Conservation (phyloP, 2,329 filamentous ascomycete genomes). For the Alternaria sp. region DNA sequence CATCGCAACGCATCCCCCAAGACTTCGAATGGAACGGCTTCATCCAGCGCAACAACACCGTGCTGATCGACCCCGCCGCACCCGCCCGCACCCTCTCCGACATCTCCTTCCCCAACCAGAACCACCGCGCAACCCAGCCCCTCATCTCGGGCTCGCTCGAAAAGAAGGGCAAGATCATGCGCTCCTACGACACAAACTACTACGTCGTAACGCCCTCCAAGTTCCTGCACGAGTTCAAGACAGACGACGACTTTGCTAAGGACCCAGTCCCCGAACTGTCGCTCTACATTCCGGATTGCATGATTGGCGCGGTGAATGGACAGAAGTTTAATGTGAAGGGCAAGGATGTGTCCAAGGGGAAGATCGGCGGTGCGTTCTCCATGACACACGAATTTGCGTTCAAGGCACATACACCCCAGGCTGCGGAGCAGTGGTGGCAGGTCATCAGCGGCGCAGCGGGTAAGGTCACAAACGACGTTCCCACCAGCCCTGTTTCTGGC, state of each 20-base stretch:
- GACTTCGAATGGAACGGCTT: conserved; percentile 96
- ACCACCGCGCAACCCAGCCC: conserved; percentile 78
- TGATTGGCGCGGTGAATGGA: conserved; percentile 73
- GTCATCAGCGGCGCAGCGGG: conserved; percentile 70
- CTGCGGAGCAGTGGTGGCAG: conserved; percentile 85
- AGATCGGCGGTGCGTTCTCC: conserved; percentile 79
- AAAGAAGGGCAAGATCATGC: conserved; percentile 87
- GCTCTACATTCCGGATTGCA: conserved; percentile 89
- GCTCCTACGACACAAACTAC: conserved; percentile 79
- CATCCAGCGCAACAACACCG: conserved; percentile 69
- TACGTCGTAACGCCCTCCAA: conserved; percentile 89
- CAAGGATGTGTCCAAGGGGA: conserved; percentile 82
- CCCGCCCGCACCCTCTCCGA: conserved; percentile 74
- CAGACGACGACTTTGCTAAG: conserved; percentile 74
- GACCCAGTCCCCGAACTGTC: conserved; percentile 86
- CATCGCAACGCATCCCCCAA: conserved; percentile 75
- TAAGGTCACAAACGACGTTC: conserved; percentile 50
- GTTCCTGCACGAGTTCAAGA: conserved; percentile 96
- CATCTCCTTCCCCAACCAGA: conserved; percentile 87
- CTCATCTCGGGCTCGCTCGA: conserved; percentile 88
- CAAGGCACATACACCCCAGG: conserved; percentile 81
- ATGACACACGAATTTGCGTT: conserved; percentile 82
- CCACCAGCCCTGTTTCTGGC: conserved; percentile 43
- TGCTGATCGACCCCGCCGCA: conserved; percentile 78
- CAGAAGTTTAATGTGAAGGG: conserved; percentile 95